A percentile compares a stretch with the other conserved stretches of the same genome.
Conservation (phyloP, 257 asterid species). For the Thymus mandschuricus region DNA sequence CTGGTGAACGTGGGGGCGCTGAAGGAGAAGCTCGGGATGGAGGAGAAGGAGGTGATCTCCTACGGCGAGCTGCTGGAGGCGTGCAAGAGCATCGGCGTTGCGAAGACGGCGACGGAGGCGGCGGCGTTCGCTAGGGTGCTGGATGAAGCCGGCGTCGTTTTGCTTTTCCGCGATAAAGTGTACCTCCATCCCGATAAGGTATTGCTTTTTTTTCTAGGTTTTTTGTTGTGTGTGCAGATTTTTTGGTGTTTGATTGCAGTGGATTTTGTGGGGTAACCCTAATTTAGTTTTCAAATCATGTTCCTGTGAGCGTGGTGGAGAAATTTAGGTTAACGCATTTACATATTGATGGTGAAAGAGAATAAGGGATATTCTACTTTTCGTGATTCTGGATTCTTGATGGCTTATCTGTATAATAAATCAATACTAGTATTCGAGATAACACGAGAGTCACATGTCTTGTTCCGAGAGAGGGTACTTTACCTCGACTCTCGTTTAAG, state of each 20-base stretch:
- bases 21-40: conserved; percentile 76
- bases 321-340: conserved; percentile 18
- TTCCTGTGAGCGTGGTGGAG: conserved; percentile 18
- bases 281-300: conserved; percentile 23
- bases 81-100: conserved; percentile 74
- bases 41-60: conserved; percentile 64
- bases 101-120: conserved; percentile 70
- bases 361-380: not conserved
- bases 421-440: not conserved
- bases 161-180: conserved; percentile 85
- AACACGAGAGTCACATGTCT: conserved; percentile 9
- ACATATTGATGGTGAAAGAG: not conserved
- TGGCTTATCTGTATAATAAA: not conserved
- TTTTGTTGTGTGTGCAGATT: not conserved
- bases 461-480: conserved; percentile 5
- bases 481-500: conserved; percentile 15
- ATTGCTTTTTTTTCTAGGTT: not conserved
- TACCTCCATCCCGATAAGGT: conserved; percentile 94
- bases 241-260: conserved; percentile 4
- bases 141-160: conserved; percentile 90
- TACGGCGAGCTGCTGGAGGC: conserved; percentile 65
- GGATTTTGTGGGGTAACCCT: conserved; percentile 31
- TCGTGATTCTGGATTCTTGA: conserved; percentile 16
- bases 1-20: conserved; percentile 79
- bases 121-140: conserved; percentile 79